Base-by-base conservation (phyloP, 345 rosid genomes). In the Pugionium dolabratum region DNA sequence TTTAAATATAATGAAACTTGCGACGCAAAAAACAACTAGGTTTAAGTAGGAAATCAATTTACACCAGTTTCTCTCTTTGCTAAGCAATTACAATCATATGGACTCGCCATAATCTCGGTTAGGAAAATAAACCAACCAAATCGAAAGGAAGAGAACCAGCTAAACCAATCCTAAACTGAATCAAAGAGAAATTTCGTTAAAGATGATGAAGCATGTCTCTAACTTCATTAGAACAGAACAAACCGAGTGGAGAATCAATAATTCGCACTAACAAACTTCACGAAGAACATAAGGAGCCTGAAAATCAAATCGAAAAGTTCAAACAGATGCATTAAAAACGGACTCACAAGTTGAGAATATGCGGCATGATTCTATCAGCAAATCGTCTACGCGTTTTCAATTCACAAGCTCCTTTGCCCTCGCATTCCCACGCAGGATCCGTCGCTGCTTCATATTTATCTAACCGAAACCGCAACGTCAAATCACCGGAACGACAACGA, bases 291-390 rank as follows among this genome's bases (percentile, higher is more conserved):
- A 37, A 18, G 28, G n/a, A 58, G 1, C 18, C 29, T 36, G 3
- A 41, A 18, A 27, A 35, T 10, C 1, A 1, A 11, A 7, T 18
- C 7, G 4, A 1, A 8, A 39, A 8, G 25, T 5, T 7, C 9
- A 11, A 3, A 44, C 0, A 40, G 3, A 54, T 10, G 39, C 10
- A 42, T 9, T 37, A 30, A 9, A 27, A 64, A 18, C 35, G 6
- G 9, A 59, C 94, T 80, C 34, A 88, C 97, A 91, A 53, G 73
- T 84, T 91, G 65, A 88, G 91, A 61, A 91, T 67, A 64, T 84
- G 97, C 64, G 96, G 96, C 52, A 91, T 72, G 59, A 88, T 81
- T 52, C 50, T 43, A 68, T 83, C 90, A 56, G 93, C 76, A 34
- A 76, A 56, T 2, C 52, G 76, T 47, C 59, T 69, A 26, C 27